Evolutionary conservation across 1,284 basidiomycete genomes (phyloP).

Genomic region (Pholiota adiposa): DNA sequence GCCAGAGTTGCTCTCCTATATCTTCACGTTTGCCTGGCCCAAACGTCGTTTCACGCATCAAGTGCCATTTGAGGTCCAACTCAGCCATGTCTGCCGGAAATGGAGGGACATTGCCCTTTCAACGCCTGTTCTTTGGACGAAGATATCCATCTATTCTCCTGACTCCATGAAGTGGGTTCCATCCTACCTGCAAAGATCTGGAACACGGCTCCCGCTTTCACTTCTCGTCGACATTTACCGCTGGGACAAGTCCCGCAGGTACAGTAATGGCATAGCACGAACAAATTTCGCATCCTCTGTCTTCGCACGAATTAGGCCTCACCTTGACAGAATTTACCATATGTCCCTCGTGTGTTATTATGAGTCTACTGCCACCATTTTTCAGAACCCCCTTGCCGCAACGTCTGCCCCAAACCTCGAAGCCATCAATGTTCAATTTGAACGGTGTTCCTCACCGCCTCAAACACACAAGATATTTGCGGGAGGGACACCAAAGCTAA

Average conservation of each 20-base stretch:
- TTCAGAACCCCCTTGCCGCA: slow-evolving; percentile 19
- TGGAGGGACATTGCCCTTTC: slow-evolving; percentile 30
- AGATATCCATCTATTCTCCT: slow-evolving; percentile 26
- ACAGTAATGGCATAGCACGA: neutral
- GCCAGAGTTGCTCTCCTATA: slow-evolving; percentile 30
- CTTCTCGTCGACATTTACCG: slow-evolving; percentile 28
- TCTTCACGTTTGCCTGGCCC: slow-evolving; percentile 24
- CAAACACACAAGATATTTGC: slow-evolving; percentile 17
- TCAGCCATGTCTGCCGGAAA: slow-evolving; percentile 29
- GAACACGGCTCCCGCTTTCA: slow-evolving; percentile 21
- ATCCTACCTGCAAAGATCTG: slow-evolving; percentile 27
- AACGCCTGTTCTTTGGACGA: slow-evolving; percentile 29
- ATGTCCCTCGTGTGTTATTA: slow-evolving; percentile 30
- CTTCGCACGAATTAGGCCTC: slow-evolving; percentile 21
- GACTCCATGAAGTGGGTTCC: slow-evolving; percentile 19
- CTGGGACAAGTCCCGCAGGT: slow-evolving; percentile 17
- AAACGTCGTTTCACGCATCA: slow-evolving; percentile 14
- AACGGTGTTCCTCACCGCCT: neutral
- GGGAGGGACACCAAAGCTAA: slow-evolving; percentile 17
- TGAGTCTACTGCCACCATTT: slow-evolving; percentile 25
- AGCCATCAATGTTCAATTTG: slow-evolving; percentile 22
- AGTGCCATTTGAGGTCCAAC: slow-evolving; percentile 22
- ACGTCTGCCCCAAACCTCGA: slow-evolving; percentile 27
- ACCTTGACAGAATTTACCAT: slow-evolving; percentile 30
- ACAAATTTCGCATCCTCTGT: slow-evolving; percentile 18